Evolutionary conservation across 2,329 filamentous ascomycete genomes (phyloP).

Genomic region (Paracoccidioides lutzii): DNA sequence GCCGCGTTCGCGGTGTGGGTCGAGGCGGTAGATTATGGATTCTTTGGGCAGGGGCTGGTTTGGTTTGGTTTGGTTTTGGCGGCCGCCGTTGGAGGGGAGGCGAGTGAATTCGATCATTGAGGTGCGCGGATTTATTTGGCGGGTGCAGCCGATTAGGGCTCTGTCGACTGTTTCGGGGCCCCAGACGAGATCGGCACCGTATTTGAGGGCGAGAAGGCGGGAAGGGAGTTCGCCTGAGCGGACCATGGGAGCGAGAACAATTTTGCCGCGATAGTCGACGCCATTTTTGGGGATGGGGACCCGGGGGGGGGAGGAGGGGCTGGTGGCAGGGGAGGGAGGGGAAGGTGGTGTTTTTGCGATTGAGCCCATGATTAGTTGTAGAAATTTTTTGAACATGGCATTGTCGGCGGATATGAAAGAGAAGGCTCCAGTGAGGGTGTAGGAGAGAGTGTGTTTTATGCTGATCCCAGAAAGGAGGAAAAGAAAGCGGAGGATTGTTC

Average conservation of each 20-base stretch:
- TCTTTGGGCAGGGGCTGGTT: constrained; percentile 25
- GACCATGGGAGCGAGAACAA: constrained; percentile 96
- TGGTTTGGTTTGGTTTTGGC: constrained; percentile 14
- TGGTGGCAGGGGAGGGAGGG: not conserved
- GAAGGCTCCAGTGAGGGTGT: not conserved
- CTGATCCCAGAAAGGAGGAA: not conserved
- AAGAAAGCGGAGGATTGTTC: not conserved
- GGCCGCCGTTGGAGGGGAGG: constrained; percentile 54
- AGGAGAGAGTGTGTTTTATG: not conserved
- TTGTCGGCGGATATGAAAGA: constrained; percentile 8
- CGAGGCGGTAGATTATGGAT: constrained; percentile 71
- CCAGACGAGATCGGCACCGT: constrained; percentile 95
- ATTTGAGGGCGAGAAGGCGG: constrained; percentile 75
- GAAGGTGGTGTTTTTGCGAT: constrained; percentile 2
- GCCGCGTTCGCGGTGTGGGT: constrained; percentile 61
- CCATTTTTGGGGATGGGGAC: constrained; percentile 78
- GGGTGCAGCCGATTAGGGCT: constrained; percentile 75
- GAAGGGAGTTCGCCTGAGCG: constrained; percentile 92
- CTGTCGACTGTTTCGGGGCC: constrained; percentile 91
- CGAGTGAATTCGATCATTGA: constrained; percentile 77
- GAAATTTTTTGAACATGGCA: constrained; percentile 28
- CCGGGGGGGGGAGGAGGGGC: constrained; percentile 29
- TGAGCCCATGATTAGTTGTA: constrained; percentile 45
- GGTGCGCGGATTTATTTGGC: constrained; percentile 62
- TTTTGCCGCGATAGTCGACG: constrained; percentile 84